Evolutionary conservation across 2,329 filamentous ascomycete species (phyloP).

Genomic region (Fusarium newnesense): DNA sequence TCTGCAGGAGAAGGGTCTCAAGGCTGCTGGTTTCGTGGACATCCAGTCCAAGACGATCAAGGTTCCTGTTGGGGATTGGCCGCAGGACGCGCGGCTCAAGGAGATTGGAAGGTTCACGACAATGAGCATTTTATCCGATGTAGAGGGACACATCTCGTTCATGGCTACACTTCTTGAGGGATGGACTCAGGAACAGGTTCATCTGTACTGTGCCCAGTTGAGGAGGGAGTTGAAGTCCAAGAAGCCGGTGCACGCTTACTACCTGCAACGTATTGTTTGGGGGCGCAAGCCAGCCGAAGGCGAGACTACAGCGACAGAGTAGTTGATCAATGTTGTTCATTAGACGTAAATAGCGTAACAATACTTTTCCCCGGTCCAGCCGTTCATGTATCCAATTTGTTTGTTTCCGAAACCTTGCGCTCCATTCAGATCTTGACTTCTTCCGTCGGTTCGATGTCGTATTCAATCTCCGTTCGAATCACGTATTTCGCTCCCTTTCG

Average conservation of each 20-base stretch:
- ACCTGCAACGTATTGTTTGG: constrained; percentile 44
- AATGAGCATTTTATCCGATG: constrained; percentile 49
- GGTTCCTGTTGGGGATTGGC: constrained; percentile 36
- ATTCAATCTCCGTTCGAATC: constrained; percentile 77
- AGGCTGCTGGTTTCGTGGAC: constrained; percentile 34
- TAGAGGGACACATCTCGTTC: constrained; percentile 48
- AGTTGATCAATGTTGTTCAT: constrained; percentile 11
- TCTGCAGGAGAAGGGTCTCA: constrained; percentile 33
- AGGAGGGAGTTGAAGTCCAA: constrained; percentile 44
- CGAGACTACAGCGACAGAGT: background rate
- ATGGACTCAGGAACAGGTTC: constrained; percentile 48
- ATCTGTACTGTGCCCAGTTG: constrained; percentile 48
- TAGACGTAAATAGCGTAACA: constrained; percentile 19
- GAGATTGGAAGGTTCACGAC: constrained; percentile 43
- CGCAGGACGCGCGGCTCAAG: constrained; percentile 26
- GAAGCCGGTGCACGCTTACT: constrained; percentile 44
- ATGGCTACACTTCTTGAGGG: constrained; percentile 50
- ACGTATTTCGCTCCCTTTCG: constrained; percentile 75
- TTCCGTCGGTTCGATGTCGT: constrained; percentile 63
- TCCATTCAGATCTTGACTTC: background rate
- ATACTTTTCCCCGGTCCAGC: constrained; percentile 23
- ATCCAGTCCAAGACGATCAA: constrained; percentile 37
- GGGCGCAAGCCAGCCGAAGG: constrained; percentile 25
- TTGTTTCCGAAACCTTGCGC: background rate
- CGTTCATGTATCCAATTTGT: constrained; percentile 12